Evolutionary conservation across 2,329 filamentous ascomycete genomes (phyloP), one percentile per base, ranked within the genome.

Genomic region (Chaetomiaceae sp.): DNA sequence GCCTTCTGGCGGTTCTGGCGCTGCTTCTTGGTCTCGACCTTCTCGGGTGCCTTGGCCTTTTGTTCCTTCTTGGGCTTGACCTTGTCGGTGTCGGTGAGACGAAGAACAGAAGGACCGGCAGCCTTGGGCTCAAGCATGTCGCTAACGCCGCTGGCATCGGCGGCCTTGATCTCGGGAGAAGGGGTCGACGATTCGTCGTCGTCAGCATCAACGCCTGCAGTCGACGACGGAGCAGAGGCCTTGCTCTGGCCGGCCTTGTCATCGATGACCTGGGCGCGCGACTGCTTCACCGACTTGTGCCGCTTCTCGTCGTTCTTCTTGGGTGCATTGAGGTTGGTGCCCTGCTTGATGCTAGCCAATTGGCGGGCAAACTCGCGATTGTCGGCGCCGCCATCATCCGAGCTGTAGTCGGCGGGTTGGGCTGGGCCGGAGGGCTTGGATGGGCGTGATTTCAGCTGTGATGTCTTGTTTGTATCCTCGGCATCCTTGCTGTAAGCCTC

Each of bases 1-100:
- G 81, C 84, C 82, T 96, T 96, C 75, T 87, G 84, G 61, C 86
- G 82, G 74, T 96, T 94, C 75, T 96, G 91, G 55, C 90, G 85
- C 75, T 95, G 89, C 78, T 96, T 96, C 86, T 96, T 96, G 18
- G 86, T 87, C 76, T 96, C 88, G 16, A 79, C 80, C 44, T 80
- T 78, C 69, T 89, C 84, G 59, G 81, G 76, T 20, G 49, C 72
- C 63, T 80, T 75, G 72, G 84, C 84, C 58, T 77, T 73, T 71
- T 85, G 84, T 57, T 80, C 75, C 72, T 85, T 80, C 66, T 79
- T 64, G 54, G 64, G 62, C 59, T 69, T 67, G 42, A 48, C 72
- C 78, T 82, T 67, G 72, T 79, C 64, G 71, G 80, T 67, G 57
- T 85, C 84, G 50, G 87, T 94, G 58, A 97, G 76, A 57, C 88